Conservation (phyloP, 768 basidiomycete species). For the Cantharellus cinnabarinus region DNA sequence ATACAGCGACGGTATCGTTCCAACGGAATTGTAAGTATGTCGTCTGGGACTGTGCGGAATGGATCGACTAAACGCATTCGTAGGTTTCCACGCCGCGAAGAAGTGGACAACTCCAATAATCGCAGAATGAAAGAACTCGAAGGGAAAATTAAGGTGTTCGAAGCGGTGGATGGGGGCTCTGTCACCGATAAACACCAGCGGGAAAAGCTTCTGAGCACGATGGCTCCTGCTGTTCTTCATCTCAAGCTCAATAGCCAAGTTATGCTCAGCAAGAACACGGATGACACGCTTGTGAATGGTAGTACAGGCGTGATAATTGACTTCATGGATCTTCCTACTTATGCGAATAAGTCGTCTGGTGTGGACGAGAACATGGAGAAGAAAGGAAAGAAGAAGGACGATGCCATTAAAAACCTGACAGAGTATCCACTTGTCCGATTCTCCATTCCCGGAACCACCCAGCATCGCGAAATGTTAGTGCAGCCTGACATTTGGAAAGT, state of each 20-base stretch:
- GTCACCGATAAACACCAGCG: conserved; percentile 33
- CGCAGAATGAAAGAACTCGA: conserved; percentile 41
- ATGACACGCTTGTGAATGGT: conserved; percentile 83
- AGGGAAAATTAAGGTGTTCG: conserved; percentile 32
- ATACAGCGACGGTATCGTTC: conserved; percentile 63
- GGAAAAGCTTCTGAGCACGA: conserved; percentile 78
- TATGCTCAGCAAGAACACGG: conserved; percentile 90
- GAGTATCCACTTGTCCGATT: conserved; percentile 46
- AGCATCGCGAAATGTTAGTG: conserved; percentile 31
- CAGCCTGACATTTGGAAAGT: conserved; percentile 65
- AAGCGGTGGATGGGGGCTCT: conserved; percentile 42
- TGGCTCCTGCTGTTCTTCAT: conserved; percentile 54
- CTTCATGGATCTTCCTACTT: conserved; percentile 38
- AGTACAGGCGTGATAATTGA: conserved; percentile 69
- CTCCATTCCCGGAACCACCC: conserved; percentile 25
- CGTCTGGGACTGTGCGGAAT: not conserved
- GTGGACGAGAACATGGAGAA: conserved; percentile 20
- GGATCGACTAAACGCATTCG: not conserved
- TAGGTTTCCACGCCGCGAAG: conserved; percentile 81
- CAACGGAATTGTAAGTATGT: conserved; percentile 66
- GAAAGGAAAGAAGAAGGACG: conserved; percentile 11
- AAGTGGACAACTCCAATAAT: conserved; percentile 72
- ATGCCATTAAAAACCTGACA: conserved; percentile 9
- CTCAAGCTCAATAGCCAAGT: conserved; percentile 66
- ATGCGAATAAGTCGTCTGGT: conserved; percentile 18